These are phyloP conservation scores for Dictyostelium brefeldianum DNA, from an alignment of 78 protist species.

Conservation along the genomic window DNA sequence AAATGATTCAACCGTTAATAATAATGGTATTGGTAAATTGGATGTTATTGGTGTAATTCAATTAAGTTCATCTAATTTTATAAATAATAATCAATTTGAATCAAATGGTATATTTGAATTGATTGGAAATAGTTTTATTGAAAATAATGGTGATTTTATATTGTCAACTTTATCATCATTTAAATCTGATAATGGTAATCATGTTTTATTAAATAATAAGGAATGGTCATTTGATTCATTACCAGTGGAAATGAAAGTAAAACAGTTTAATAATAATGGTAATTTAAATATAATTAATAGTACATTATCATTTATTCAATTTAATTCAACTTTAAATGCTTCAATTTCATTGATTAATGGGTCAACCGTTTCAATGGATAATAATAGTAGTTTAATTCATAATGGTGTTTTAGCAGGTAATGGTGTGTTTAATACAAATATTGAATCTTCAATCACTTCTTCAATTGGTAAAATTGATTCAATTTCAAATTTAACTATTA, in stretches of 20 bases:
- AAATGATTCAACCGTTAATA: no score
- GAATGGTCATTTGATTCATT: background rate
- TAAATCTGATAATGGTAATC: background rate
- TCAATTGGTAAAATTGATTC: background rate
- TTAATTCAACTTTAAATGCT: background rate
- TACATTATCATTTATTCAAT: background rate
- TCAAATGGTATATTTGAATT: background rate
- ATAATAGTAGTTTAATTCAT: background rate
- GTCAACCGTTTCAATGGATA: no score
- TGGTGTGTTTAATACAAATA: slow-evolving; percentile 1
- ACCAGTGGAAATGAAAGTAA: background rate
- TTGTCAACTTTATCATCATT: background rate
- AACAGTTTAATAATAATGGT: background rate
- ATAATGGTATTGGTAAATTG: no score
- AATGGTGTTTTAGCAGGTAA: background rate
- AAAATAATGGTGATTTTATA: slow-evolving; percentile 1
- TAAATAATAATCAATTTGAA: background rate
- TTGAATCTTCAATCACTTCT: background rate
- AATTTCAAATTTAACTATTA: background rate
- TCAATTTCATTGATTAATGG: no score
- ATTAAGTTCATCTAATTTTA: background rate
- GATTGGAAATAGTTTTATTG: background rate
- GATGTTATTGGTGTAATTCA: background rate
- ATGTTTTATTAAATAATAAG: background rate
- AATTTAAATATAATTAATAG: background rate